These are phyloP conservation scores for Erythrophleum ivorense DNA, from an alignment of 331 rosid genomes.

Conservation along the genomic window DNA sequence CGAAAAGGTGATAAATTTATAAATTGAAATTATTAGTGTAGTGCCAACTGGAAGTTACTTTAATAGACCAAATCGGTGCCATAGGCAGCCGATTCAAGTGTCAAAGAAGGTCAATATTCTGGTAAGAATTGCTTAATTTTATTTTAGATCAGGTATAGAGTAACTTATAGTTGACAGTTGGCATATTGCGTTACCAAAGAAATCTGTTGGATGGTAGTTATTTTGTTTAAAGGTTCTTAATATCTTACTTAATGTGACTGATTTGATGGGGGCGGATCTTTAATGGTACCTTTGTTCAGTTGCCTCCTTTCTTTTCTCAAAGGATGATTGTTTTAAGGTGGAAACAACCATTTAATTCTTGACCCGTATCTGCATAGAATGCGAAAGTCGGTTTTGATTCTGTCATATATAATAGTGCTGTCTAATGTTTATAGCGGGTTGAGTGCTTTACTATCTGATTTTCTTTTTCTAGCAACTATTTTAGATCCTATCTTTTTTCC, in stretches of 20 bases:
- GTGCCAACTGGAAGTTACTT: neutral
- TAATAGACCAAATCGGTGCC: neutral
- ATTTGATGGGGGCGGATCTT: neutral
- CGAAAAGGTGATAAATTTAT: neutral
- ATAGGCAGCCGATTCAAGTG: neutral
- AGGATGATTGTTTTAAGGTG: neutral
- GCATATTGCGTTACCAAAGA: neutral
- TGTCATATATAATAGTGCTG: neutral
- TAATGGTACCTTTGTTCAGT: neutral
- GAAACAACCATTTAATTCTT: neutral
- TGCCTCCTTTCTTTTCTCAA: neutral
- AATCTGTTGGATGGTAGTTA: neutral
- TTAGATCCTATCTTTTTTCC: neutral
- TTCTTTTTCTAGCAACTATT: constrained; percentile 1
- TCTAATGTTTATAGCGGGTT: neutral
- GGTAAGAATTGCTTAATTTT: neutral
- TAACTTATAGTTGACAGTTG: neutral
- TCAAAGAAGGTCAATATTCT: neutral
- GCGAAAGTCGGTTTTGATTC: neutral
- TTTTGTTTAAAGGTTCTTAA: neutral
- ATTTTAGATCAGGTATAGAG: neutral
- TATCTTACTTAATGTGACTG: neutral
- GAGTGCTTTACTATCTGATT: neutral
- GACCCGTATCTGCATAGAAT: neutral
- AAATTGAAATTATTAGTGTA: neutral